Percentiles rank a stretch among this genome's conserved stretches.
Conservation (phyloP, 371 early-diverging fungal species). For the Mortierella sp. region DNA sequence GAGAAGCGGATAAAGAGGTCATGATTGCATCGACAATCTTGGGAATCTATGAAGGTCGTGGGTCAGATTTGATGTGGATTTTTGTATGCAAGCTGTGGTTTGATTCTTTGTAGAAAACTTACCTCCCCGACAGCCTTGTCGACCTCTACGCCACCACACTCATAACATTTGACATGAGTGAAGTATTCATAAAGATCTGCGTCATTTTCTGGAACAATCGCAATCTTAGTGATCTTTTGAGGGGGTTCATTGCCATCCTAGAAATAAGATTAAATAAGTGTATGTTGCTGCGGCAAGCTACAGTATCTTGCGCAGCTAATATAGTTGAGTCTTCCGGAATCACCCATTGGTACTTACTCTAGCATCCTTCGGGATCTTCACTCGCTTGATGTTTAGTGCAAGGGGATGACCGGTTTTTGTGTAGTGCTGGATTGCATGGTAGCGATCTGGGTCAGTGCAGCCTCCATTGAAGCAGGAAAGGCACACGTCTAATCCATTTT, state of each 20-base stretch:
- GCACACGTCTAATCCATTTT: slow-evolving; percentile 91
- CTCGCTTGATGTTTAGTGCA: slow-evolving; percentile 86
- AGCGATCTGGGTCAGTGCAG: slow-evolving; percentile 71
- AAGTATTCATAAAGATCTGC: slow-evolving; percentile 78
- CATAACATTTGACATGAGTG: slow-evolving; percentile 77
- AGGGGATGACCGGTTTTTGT: slow-evolving; percentile 81
- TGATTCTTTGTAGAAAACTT: neutral
- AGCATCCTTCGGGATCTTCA: slow-evolving; percentile 60
- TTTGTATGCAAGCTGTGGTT: neutral
- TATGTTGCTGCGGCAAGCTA: neutral
- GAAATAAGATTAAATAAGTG: neutral
- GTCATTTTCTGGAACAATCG: slow-evolving; percentile 81
- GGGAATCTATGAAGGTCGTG: slow-evolving; percentile 59
- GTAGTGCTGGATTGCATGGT: slow-evolving; percentile 84
- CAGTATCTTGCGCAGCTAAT: neutral
- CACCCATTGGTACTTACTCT: slow-evolving; percentile 23
- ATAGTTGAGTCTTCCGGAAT: neutral
- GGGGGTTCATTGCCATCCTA: slow-evolving; percentile 71
- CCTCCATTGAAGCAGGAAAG: slow-evolving; percentile 94
- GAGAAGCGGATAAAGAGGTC: slow-evolving; percentile 81
- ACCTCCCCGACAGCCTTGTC: slow-evolving; percentile 54
- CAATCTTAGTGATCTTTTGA: slow-evolving; percentile 90
- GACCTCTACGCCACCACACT: slow-evolving; percentile 67
- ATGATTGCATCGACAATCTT: slow-evolving; percentile 77
- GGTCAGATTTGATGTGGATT: neutral